Base-by-base conservation (phyloP, 306 rosid species). In the Trifolium fragiferum region DNA sequence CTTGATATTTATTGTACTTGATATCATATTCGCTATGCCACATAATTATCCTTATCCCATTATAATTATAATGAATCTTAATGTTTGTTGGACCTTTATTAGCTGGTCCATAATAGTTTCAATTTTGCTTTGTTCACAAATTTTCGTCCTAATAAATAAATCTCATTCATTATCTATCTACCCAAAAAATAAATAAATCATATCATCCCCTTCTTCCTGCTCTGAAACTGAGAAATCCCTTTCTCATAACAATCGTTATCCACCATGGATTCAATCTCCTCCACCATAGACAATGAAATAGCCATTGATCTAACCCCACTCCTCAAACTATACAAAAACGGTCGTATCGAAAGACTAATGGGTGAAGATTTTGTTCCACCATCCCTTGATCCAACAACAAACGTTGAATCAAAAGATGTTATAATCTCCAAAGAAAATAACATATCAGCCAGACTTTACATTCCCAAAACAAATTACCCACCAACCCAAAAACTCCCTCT, bases 401-500 rank as follows among this genome's bases (percentile, higher is more conserved):
- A 82, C 32, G 88, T 89, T 0, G 74, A 82, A 15, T 87, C 89
- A 62, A 88, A 87, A 54, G 98, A 92, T 46, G 70, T 81, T 10
- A 62, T 82, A 0, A 87, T 92, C 80, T 87, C 89, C 0, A 18
- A 84, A 1, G 74, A 82, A 16, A 61, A 88, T 3, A 82, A 78
- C 40, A 55, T 90, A n/a, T 76, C 86, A 0, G 94, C 79, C 0
- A 80, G 98, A 19, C 55, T 90, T 37, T 92, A 30, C 89, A 25
- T 83, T 43, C 92, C 96, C 23, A 85, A 82, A 57, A 12, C 10
- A 10, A 16, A 54, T 0, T 30, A 18, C 20, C 43, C 66, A 60
- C 59, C 35, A 60, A n/a, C 51, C n/a, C 80, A 67, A 4, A 88
- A 87, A 73, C 86, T 92, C 53, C 98, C 98, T 6, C 73, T 92